Base-by-base conservation (phyloP, 176 grass and related monocot species). In the Raddia distichophylla region DNA sequence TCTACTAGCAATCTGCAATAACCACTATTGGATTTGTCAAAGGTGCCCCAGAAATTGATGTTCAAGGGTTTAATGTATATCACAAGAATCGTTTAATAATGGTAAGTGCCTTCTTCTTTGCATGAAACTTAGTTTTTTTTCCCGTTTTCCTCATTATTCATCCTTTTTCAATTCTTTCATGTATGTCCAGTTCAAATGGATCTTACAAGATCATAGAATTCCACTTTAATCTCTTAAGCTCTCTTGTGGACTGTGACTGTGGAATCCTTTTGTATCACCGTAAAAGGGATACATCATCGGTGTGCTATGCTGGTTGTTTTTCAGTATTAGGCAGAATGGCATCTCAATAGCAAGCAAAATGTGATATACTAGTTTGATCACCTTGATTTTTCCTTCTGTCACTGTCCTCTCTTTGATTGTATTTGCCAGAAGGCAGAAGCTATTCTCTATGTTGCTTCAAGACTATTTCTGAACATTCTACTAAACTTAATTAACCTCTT, bases 1-100 rank as follows among this genome's bases (percentile, higher is more conserved):
- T 64, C 42, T 52, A 82, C 81, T 69, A 98, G 95, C 59, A 66
- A 67, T 83, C 86, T 60, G 78, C 89, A 82, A 80, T 98, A 35
- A 98, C 95, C 19, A 98, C 95, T 52, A 88, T 98, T 56, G 95
- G 95, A 46, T 98, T 91, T 93, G 79, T 93, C 47, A 94, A 93
- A 89, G 95, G 95, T 71, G 92, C 95, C 80, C 95, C 95, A 53
- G 86, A 93, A 19, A 80, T 94, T 77, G 93, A 95, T 86, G 89
- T 98, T 73, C 92, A 98, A 76, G 95, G 95, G 52, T 98, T 91
- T 74, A 98, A 98, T 63, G 86, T 98, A 55, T 98, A 98, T 73
- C 95, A 98, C 88, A 98, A 95, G 77, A 98, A 98, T 78, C 90
- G 95, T 71, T 80, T 98, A 76, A 98, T 98, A 87, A 72, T 67